phyloP scores from a whole-genome alignment of 2,329 filamentous ascomycete genomes.

The Paraphoma sp. region DNA sequence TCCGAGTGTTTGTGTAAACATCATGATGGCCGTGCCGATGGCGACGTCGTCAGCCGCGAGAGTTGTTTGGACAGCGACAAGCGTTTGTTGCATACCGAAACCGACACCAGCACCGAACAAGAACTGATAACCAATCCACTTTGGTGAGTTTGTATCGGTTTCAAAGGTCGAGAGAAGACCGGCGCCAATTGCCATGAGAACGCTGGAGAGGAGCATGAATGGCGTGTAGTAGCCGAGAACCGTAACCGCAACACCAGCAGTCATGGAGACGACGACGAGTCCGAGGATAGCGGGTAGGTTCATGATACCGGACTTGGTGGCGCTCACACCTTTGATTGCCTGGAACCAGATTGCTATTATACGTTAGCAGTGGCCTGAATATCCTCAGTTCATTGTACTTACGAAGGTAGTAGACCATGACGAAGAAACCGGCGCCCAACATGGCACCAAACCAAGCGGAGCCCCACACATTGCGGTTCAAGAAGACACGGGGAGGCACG shows the following conservation, averaged over 20 bases:
- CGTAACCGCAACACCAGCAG: slow-evolving; percentile 49
- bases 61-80: slow-evolving; percentile 55
- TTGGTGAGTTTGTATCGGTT: slow-evolving; percentile 43
- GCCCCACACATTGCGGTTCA: slow-evolving; percentile 54
- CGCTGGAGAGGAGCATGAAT: slow-evolving; percentile 52
- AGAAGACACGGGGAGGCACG: slow-evolving; percentile 55
- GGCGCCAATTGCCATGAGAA: slow-evolving; percentile 55
- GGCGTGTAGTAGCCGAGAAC: slow-evolving; percentile 58
- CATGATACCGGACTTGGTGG: slow-evolving; percentile 57
- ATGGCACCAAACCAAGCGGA: slow-evolving; percentile 50
- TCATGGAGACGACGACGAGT: slow-evolving; percentile 53
- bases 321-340: slow-evolving; percentile 55
- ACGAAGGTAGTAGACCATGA: slow-evolving; percentile 54
- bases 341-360: slow-evolving; percentile 55
- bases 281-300: slow-evolving; percentile 56
- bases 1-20: slow-evolving; percentile 57
- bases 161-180: slow-evolving; percentile 55
- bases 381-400: slow-evolving; percentile 5
- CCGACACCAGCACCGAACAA: slow-evolving; percentile 53
- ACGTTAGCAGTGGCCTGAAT: slow-evolving; percentile 13
- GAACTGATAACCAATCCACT: slow-evolving; percentile 51
- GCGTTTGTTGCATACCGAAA: slow-evolving; percentile 56
- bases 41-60: slow-evolving; percentile 53
- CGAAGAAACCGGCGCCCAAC: slow-evolving; percentile 54
- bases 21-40: slow-evolving; percentile 57